Percentiles rank a stretch among this genome's conserved stretches.
Conservation (phyloP, 2,329 filamentous ascomycete species). For the Colletotrichum sp. region DNA sequence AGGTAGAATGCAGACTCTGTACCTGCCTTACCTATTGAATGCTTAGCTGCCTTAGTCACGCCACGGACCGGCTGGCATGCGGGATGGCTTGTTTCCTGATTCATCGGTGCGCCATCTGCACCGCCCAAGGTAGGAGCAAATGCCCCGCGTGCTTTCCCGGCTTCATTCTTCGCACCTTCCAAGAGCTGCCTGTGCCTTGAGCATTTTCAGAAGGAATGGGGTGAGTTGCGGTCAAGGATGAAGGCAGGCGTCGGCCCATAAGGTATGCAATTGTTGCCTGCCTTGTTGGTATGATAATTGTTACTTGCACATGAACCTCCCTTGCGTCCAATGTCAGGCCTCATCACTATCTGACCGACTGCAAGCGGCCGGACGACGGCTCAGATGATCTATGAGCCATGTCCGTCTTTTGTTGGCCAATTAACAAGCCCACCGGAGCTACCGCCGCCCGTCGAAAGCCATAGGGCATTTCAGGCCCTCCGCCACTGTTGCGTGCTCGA, state of each 20-base stretch:
- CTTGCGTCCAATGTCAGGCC: not conserved
- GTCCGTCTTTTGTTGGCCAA: not conserved
- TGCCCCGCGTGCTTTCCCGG: not conserved
- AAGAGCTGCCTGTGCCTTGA: not conserved
- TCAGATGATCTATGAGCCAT: not conserved
- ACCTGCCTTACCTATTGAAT: not conserved
- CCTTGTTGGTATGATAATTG: not conserved
- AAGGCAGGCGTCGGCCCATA: not conserved
- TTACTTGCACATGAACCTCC: not conserved
- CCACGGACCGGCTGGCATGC: not conserved
- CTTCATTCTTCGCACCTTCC: not conserved
- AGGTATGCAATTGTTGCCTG: not conserved
- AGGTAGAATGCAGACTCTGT: not conserved
- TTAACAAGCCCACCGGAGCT: not conserved
- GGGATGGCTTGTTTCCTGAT: not conserved
- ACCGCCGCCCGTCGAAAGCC: not conserved
- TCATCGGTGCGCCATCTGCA: not conserved
- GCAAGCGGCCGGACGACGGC: not conserved
- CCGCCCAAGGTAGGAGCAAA: not conserved
- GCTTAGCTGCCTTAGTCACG: not conserved
- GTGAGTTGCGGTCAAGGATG: not conserved
- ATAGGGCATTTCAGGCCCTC: not conserved
- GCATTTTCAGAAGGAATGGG: not conserved
- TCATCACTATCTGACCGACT: not conserved
- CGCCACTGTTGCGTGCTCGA: not conserved